A percentile compares a stretch with the other conserved stretches of the same genome.
phyloP scores from a whole-genome alignment of 2,329 filamentous ascomycete genomes.

The Orbilia ellipsospora region DNA sequence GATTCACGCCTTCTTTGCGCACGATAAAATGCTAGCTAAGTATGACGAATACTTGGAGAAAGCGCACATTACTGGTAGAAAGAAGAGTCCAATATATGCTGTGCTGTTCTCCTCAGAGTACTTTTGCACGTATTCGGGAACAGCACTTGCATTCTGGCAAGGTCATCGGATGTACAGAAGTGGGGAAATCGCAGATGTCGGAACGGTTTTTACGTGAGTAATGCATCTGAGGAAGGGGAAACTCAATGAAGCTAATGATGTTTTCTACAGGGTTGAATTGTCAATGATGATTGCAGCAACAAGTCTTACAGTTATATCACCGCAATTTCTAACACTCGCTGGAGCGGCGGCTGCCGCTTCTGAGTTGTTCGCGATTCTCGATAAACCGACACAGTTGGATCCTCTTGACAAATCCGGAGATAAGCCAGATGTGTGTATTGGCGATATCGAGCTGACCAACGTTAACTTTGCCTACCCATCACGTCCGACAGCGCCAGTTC shows the following conservation, averaged over 20 bases:
- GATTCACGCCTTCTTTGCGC: slow-evolving; percentile 73
- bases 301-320: slow-evolving; percentile 67
- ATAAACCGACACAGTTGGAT: slow-evolving; percentile 65
- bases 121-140: slow-evolving; percentile 68
- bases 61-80: slow-evolving; percentile 66
- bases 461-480: slow-evolving; percentile 79
- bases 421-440: slow-evolving; percentile 61
- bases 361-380: slow-evolving; percentile 66
- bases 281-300: slow-evolving; percentile 65
- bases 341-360: slow-evolving; percentile 66
- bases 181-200: slow-evolving; percentile 66
- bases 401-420: slow-evolving; percentile 63
- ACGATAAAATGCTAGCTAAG: slow-evolving; percentile 67
- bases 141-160: slow-evolving; percentile 73
- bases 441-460: slow-evolving; percentile 71
- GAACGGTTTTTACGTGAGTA: slow-evolving; percentile 66
- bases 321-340: slow-evolving; percentile 69
- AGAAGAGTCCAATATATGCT: slow-evolving; percentile 66
- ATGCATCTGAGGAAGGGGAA: background rate
- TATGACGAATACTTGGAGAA: slow-evolving; percentile 70
- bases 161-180: slow-evolving; percentile 68
- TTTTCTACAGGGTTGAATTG: slow-evolving; percentile 63
- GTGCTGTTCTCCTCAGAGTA: slow-evolving; percentile 63
- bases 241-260: background rate
- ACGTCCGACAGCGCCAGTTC: slow-evolving; percentile 59